Evolutionary conservation across 331 rosid genomes (phyloP).

Genomic region (Pyrus hybrid): DNA sequence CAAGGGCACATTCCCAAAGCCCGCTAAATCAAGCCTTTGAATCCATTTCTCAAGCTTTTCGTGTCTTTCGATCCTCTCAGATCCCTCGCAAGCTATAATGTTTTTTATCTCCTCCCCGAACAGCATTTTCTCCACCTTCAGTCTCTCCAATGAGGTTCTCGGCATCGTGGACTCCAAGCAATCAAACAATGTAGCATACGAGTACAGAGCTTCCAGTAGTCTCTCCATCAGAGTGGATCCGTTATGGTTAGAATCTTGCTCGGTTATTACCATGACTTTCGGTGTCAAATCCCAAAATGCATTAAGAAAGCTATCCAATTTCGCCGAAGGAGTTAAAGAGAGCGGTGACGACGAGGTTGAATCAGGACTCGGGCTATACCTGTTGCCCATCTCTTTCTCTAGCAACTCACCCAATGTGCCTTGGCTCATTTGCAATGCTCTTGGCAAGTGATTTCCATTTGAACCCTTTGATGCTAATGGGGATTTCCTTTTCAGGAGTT

Average conservation of each 20-base stretch:
- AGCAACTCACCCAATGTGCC: conserved; percentile 52
- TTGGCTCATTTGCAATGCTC: conserved; percentile 36
- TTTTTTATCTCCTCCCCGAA: conserved; percentile 84
- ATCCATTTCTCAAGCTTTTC: conserved; percentile 76
- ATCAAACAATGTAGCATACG: conserved; percentile 80
- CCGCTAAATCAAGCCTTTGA: conserved; percentile 53
- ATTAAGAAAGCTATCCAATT: conserved; percentile 56
- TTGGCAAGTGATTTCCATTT: conserved; percentile 42
- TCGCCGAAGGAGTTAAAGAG: conserved; percentile 30
- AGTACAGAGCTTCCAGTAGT: conserved; percentile 65
- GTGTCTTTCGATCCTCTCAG: conserved; percentile 77
- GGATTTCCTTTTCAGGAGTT: conserved; percentile 35
- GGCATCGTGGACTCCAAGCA: conserved; percentile 76
- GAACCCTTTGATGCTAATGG: conserved; percentile 29
- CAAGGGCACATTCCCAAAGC: conserved; percentile 52
- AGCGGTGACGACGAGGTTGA: conserved; percentile 57
- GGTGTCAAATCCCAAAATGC: conserved; percentile 77
- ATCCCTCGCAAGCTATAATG: conserved; percentile 85
- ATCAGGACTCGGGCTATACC: conserved; percentile 69
- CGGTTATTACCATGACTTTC: conserved; percentile 73
- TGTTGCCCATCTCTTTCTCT: conserved; percentile 52
- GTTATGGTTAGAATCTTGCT: conserved; percentile 82
- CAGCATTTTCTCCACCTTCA: conserved; percentile 81
- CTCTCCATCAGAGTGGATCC: conserved; percentile 83
- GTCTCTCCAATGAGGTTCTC: conserved; percentile 68